These are phyloP conservation scores for Terana coerulea DNA, from an alignment of 768 basidiomycete species.

Conservation along the genomic window DNA sequence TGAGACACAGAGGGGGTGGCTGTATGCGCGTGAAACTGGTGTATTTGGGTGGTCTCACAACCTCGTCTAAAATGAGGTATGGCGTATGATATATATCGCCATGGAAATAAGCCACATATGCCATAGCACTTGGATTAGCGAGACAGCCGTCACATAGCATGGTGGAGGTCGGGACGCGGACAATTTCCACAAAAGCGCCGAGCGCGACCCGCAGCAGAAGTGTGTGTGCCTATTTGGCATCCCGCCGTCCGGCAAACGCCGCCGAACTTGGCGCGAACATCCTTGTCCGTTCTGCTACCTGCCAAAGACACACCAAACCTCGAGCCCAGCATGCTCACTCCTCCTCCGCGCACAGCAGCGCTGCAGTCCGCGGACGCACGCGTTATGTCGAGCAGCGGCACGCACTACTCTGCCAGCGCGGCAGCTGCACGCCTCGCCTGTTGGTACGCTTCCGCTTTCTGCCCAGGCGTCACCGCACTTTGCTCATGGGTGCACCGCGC, in stretches of 20 bases:
- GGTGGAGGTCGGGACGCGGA: too few relatives aligned
- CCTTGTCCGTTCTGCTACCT: background rate
- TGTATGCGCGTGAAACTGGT: too few relatives aligned
- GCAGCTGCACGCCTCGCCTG: background rate
- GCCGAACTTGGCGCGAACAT: background rate
- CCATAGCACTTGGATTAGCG: too few relatives aligned
- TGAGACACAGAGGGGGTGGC: too few relatives aligned
- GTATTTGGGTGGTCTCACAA: too few relatives aligned
- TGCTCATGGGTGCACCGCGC: background rate
- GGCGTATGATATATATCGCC: too few relatives aligned
- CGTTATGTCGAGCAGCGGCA: background rate
- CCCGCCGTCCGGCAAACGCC: conserved; percentile 4
- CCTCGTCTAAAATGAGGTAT: too few relatives aligned
- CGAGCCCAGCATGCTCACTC: background rate
- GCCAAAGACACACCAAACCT: background rate
- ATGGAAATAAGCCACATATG: too few relatives aligned
- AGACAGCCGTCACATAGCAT: too few relatives aligned
- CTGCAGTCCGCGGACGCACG: background rate
- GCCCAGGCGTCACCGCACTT: background rate
- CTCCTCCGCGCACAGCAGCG: background rate
- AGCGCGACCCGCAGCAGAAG: too few relatives aligned
- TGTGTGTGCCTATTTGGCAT: background rate
- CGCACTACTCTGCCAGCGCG: background rate
- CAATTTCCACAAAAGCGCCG: too few relatives aligned
- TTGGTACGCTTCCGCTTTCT: background rate